These are phyloP conservation scores for Staphylotrichum tortipilum DNA, from an alignment of 495 filamentous ascomycete genomes.

Conservation along the genomic window DNA sequence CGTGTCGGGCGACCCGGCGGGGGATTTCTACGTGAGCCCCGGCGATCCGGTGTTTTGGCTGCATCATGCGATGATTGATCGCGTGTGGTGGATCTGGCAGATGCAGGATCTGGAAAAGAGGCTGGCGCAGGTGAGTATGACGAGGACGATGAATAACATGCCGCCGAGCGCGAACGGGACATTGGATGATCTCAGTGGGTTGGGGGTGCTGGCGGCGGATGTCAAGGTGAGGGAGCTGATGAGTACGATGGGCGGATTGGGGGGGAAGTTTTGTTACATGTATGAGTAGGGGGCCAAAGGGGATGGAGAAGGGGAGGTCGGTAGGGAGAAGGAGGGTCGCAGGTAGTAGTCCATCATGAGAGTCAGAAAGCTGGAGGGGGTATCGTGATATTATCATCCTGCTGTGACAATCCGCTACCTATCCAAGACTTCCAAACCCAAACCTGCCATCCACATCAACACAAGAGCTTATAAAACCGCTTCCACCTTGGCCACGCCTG, in stretches of 20 bases:
- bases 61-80: slow-evolving; percentile 61
- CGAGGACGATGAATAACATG: slow-evolving; percentile 17
- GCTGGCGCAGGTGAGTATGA: slow-evolving; percentile 17
- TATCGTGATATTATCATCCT: too few species aligned
- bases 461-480: slow-evolving; percentile 53
- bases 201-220: slow-evolving; percentile 14
- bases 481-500: slow-evolving; percentile 80
- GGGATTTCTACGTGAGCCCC: slow-evolving; percentile 49
- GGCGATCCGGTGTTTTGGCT: slow-evolving; percentile 61
- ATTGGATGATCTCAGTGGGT: slow-evolving; percentile 16
- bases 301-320: too few species aligned
- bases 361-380: too few species aligned
- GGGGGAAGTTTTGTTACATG: slow-evolving; percentile 21
- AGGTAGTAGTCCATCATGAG: too few species aligned
- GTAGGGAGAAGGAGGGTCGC: too few species aligned
- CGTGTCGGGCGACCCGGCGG: slow-evolving; percentile 28
- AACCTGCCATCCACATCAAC: too few species aligned
- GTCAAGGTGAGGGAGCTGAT: slow-evolving; percentile 27
- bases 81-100: slow-evolving; percentile 66
- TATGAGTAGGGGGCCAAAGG: too few species aligned
- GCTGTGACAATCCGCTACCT: too few species aligned
- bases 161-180: slow-evolving; percentile 23
- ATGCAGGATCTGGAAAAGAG: slow-evolving; percentile 42
- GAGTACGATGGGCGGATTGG: slow-evolving; percentile 28
- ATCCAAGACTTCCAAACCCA: too few species aligned